phyloP scores from a whole-genome alignment of 495 filamentous ascomycete species.

The Beverwykella pulmonaria region DNA sequence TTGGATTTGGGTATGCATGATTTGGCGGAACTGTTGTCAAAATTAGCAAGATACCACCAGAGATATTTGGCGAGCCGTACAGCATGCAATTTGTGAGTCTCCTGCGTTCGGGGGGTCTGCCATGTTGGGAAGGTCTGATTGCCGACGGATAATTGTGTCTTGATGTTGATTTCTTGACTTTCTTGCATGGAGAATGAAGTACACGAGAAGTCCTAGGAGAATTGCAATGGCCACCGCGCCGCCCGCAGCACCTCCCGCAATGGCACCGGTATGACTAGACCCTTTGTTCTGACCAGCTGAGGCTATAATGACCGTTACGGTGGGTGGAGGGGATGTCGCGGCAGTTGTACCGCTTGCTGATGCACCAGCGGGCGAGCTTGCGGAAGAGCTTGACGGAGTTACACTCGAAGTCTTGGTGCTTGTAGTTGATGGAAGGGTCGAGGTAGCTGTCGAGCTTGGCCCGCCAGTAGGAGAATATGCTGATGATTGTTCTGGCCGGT shows the following conservation, averaged over 20 bases:
- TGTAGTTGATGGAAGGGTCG: not conserved
- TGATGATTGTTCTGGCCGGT: not conserved
- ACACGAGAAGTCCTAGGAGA: slow-evolving; percentile 11
- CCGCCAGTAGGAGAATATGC: slow-evolving; percentile 9
- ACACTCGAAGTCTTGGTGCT: not conserved
- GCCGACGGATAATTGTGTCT: slow-evolving; percentile 1
- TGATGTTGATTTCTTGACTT: slow-evolving; percentile 7
- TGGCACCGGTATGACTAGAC: not conserved
- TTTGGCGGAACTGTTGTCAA: not conserved
- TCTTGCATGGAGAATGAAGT: slow-evolving; percentile 9
- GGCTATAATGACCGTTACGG: slow-evolving; percentile 9
- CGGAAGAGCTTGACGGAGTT: not conserved
- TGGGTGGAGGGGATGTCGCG: not conserved
- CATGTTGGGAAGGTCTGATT: slow-evolving; percentile 4
- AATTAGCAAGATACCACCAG: not conserved
- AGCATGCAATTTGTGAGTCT: not conserved
- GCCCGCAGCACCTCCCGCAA: slow-evolving; percentile 12
- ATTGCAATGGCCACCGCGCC: slow-evolving; percentile 1
- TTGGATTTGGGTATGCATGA: not conserved
- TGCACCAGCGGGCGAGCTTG: not conserved
- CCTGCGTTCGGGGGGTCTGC: not conserved
- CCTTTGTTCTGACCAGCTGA: not conserved
- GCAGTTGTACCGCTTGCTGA: not conserved
- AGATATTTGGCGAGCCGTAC: not conserved
- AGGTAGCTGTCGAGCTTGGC: slow-evolving; percentile 3